phyloP scores from a whole-genome alignment of 1,284 basidiomycete genomes.

The Cystobasidium sp. region DNA sequence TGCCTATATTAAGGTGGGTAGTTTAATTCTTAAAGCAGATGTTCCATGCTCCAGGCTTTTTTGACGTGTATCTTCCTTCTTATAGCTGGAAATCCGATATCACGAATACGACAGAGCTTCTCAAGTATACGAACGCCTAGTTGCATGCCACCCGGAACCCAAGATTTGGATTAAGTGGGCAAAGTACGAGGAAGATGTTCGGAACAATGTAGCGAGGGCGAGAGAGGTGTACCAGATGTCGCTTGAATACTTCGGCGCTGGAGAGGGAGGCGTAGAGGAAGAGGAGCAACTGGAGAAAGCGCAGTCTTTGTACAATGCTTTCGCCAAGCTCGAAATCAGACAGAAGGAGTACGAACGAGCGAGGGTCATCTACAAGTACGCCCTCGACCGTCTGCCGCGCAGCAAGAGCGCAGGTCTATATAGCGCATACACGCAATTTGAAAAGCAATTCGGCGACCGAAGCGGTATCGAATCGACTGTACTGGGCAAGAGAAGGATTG shows the following conservation, averaged over 20 bases:
- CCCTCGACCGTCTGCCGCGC: conserved; percentile 83
- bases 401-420: conserved; percentile 86
- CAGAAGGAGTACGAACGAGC: conserved; percentile 96
- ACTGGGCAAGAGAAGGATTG: conserved; percentile 91
- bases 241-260: conserved; percentile 83
- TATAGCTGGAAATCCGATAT: conserved; percentile 80
- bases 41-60: background rate
- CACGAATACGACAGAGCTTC: conserved; percentile 89
- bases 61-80: background rate
- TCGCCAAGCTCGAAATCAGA: conserved; percentile 97
- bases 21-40: background rate
- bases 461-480: conserved; percentile 90
- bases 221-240: conserved; percentile 96
- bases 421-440: conserved; percentile 91
- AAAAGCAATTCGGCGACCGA: conserved; percentile 94
- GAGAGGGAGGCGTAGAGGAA: conserved; percentile 60
- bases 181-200: conserved; percentile 90
- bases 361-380: conserved; percentile 98
- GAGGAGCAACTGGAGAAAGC: conserved; percentile 97
- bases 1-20: conserved; percentile 80
- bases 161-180: conserved; percentile 95
- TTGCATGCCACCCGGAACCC: conserved; percentile 89
- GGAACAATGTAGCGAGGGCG: conserved; percentile 76
- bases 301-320: conserved; percentile 91
- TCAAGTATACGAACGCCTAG: conserved; percentile 91